Evolutionary conservation across 2,329 filamentous ascomycete genomes (phyloP), one percentile per base, ranked within the genome.

Genomic region (Verticillium alfalfae): DNA sequence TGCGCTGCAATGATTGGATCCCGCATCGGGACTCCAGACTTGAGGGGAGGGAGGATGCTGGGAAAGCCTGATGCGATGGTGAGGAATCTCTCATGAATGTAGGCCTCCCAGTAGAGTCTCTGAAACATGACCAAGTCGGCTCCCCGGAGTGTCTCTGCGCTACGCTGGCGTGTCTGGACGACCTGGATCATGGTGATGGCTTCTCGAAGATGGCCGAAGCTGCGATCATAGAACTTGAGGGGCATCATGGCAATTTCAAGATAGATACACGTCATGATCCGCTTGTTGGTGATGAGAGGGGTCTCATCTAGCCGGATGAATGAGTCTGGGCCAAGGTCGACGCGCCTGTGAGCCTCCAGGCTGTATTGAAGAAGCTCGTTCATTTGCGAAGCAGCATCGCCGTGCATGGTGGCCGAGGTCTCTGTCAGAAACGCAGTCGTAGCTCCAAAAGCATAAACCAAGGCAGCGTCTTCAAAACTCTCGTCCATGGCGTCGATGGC

Each of bases 1-100:
- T 76, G 66, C 6, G 70, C 62, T 0, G 75, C 74, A 16, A 78
- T 75, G 26, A 65, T 69, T 2, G 66, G 60, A 63, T 78, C 76
- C 10, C 66, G 39, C 2, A 68, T 55, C 1, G 73, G 74, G 18
- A 72, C 65, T 4, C 72, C 71, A 1, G 69, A 69, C 16, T 65
- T 61, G 7, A 78, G 70, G 0, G 75, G 71, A 9, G 67, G 66
- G 63, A 78, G 67, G 16, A 72, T 68, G 34, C 73, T 72, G 1
- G 76, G 74, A 5, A 78, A 78, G 54, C 81, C 81, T 45, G 82
- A 78, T 4, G 81, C 72, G 34, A 85, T 79, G 38, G 79, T 79
- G n/a, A 82, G 67, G 67, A 85, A 85, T 16, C 84, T 78, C 67
- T 85, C 83, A 63, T 85, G 82, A 37, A 85, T 81, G 65, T 81